Evolutionary conservation across 1,284 basidiomycete genomes (phyloP).

Genomic region (Ustilago crameri): DNA sequence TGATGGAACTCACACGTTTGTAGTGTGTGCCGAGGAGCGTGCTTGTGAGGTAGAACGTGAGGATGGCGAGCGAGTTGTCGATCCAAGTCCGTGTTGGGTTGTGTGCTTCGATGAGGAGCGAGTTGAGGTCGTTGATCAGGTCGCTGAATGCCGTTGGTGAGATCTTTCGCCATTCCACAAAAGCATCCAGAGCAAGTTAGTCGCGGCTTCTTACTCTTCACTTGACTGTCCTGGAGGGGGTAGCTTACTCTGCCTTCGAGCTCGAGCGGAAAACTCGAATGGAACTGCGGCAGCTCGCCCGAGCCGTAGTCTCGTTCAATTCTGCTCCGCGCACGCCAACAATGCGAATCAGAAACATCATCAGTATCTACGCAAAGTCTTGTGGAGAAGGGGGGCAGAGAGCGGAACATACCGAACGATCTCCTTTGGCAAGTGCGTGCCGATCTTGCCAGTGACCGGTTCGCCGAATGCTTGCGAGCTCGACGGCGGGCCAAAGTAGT

Average conservation of each 20-base stretch:
- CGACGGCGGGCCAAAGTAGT: slow-evolving; percentile 56
- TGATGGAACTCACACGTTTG: slow-evolving; percentile 73
- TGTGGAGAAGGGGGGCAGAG: neutral
- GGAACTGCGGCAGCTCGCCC: slow-evolving; percentile 81
- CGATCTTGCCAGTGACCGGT: slow-evolving; percentile 79
- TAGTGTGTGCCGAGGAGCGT: slow-evolving; percentile 78
- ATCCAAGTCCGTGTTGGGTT: slow-evolving; percentile 33
- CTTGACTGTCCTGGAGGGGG: too few species aligned
- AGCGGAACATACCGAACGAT: slow-evolving; percentile 71
- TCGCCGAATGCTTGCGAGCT: slow-evolving; percentile 77
- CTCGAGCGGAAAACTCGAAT: slow-evolving; percentile 82
- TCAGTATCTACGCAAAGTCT: too few species aligned
- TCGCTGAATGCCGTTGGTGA: slow-evolving; percentile 47
- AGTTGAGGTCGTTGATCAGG: slow-evolving; percentile 58
- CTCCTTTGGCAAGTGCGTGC: slow-evolving; percentile 83
- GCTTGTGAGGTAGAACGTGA: slow-evolving; percentile 67
- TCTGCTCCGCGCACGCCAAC: slow-evolving; percentile 57
- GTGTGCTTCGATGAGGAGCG: slow-evolving; percentile 47
- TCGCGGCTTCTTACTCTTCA: too few species aligned
- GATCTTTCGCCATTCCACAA: slow-evolving; percentile 20
- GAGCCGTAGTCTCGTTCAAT: slow-evolving; percentile 83
- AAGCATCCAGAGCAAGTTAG: too few species aligned
- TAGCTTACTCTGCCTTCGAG: slow-evolving; percentile 82
- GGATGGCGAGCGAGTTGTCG: slow-evolving; percentile 51
- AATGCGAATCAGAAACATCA: neutral